These are phyloP conservation scores for Ephemerocybe angulata DNA, from an alignment of 768 basidiomycete species.

Conservation along the genomic window DNA sequence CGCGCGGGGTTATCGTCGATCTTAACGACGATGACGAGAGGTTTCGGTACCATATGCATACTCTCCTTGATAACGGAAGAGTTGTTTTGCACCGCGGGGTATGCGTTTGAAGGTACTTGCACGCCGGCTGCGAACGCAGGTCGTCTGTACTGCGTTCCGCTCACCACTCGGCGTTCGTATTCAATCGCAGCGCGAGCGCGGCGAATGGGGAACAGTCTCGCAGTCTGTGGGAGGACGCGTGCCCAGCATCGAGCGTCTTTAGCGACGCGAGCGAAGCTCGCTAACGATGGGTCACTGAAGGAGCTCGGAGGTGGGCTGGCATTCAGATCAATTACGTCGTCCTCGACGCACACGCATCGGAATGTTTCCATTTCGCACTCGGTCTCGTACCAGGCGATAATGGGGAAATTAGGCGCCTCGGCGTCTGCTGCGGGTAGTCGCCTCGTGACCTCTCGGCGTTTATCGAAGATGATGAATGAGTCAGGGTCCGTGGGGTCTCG, in stretches of 20 bases:
- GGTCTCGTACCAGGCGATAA: background rate
- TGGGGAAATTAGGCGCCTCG: background rate
- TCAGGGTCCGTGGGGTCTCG: background rate
- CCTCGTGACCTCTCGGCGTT: background rate
- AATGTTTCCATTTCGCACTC: background rate
- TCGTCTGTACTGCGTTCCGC: background rate
- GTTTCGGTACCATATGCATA: slow-evolving; percentile 19
- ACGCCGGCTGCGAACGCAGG: background rate
- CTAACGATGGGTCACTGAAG: no score
- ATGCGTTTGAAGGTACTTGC: background rate
- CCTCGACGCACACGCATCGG: background rate
- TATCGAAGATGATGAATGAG: background rate
- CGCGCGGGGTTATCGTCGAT: slow-evolving; percentile 27
- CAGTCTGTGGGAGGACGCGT: no score
- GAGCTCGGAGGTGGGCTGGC: background rate
- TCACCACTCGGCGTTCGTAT: background rate
- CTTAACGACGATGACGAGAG: slow-evolving; percentile 22
- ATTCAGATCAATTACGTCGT: background rate
- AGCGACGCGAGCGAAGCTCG: no score
- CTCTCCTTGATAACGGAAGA: background rate
- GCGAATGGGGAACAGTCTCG: background rate
- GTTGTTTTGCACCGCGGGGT: background rate
- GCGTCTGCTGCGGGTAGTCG: background rate
- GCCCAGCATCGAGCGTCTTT: no score
- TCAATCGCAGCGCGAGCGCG: no score